phyloP scores from a whole-genome alignment of 2,329 filamentous ascomycete species.

The Talaromyces sp. region DNA sequence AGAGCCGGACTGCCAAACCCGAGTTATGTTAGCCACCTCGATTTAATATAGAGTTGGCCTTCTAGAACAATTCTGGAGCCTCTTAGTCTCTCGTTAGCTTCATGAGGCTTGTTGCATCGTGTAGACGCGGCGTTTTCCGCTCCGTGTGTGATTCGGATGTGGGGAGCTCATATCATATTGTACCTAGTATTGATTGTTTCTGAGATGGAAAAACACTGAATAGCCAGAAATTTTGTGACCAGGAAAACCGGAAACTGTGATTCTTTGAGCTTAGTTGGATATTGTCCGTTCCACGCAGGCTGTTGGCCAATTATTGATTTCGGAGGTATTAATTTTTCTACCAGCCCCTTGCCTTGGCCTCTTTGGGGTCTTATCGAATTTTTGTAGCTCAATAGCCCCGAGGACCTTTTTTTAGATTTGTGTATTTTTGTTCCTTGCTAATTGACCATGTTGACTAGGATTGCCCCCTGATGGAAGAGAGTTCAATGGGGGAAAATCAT shows the following conservation, averaged over 20 bases:
- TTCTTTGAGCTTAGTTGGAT: conserved; percentile 19
- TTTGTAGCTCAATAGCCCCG: neutral
- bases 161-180: too few relatives aligned
- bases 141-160: neutral
- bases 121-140: neutral
- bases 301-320: conserved; percentile 5
- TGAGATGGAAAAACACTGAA: too few relatives aligned
- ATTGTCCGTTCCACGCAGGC: conserved; percentile 4
- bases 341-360: neutral
- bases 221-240: too few relatives aligned
- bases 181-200: neutral
- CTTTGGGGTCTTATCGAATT: conserved; percentile 3
- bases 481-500: neutral
- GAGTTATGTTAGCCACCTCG: conserved; percentile 12
- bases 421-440: conserved; percentile 1
- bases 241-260: too few relatives aligned
- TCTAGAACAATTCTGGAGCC: conserved; percentile 26
- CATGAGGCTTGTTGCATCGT: conserved; percentile 10
- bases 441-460: neutral
- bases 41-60: conserved; percentile 20
- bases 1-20: conserved; percentile 7
- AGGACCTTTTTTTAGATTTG: neutral
- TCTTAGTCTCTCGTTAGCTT: conserved; percentile 4
- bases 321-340: neutral
- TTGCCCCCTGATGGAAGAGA: neutral